Base-by-base conservation (phyloP, 768 basidiomycete species). In the Rossbeevera mucosa region DNA sequence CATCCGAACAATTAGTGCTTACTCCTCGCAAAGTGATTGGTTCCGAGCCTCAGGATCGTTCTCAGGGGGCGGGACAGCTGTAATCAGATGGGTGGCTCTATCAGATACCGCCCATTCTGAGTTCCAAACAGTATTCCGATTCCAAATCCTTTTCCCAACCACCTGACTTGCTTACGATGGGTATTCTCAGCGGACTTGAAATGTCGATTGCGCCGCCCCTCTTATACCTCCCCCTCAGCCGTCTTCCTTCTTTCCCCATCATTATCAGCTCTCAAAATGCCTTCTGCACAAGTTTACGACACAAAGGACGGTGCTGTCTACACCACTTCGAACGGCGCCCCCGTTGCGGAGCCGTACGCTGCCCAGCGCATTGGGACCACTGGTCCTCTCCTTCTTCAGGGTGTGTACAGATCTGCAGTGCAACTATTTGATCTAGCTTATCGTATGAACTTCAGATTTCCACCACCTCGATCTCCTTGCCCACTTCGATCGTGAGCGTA, bases 401-500 rank as follows among this genome's bases (percentile, higher is more conserved):
- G 88, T 87, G 50, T 22, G 75, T 70, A 6, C 7, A 7, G n/a
- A 41, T 51, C 36, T 24, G 18, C 5, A 50, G 21, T 16, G 18
- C 25, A 16, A 20, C 31, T 41, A 18, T 21, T 14, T 54, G 20
- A 51, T 48, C 47, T 45, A 41, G 25, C 53, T 69, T 38, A 65
- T 58, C 51, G 44, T 40, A 50, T 18, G 25, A 31, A 25, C n/a
- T 12, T 50, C 54, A 88, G 90, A 93, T 68, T 92, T 91, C 75
- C 86, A 91, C 70, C 83, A 89, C 71, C 86, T 94, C 64, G 91
- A 93, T 72, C 76, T 88, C 45, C 82, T 98, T 56, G 85, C 91
- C 14, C 94, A 95, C 75, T 94, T 94, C 62, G 90, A 91, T 69
- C 85, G 91, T 54, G 94, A 96, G 72, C 88, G 95, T 67, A 95